Evolutionary conservation across 805 yeast genomes (phyloP), one percentile per base, ranked within the genome.

Genomic region (Hemisphaericaspora nanyangensis): DNA sequence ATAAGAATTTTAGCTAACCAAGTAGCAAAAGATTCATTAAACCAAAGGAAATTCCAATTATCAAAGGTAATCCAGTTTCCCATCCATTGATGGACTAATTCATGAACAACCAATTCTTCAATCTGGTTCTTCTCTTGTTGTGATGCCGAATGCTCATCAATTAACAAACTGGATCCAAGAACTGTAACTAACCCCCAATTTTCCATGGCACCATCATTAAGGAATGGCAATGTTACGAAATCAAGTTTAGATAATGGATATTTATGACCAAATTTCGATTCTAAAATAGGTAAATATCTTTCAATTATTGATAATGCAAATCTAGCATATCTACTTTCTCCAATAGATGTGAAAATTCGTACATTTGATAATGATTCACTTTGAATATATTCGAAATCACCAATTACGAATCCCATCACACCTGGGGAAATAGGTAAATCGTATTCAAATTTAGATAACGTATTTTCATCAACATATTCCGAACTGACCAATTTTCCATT

Each of bases 121-220:
- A 78, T 52, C 41, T 61, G 67, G 7, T 29, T 51, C 44, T 65
- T 66, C 2, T 40, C 48, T 12, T 35, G 47, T 1, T 38, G 39
- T 28, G 63, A 58, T 3, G 57, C 47, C 0, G 38, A 28, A 2
- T 26, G 4, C n/a, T 55, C 60, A 29, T 55, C 54, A 13, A 57
- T 27, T 18, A 60, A 49, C 10, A 68, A 39, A 46, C 78, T 80
- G 33, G 72, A 71, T 37, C 75, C 71, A 38, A 80, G 72, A 6
- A 82, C 68, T 2, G 83, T 76, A 36, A 85, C 70, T 61, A 82
- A 60, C 3, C 87, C 85, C 76, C 83, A 80, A 55, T 85, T 84
- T 55, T 85, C 95, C 80, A 83, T 85, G 2, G 86, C 95, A 42
- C 85, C 85, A 54, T 84, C 91, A 20, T 79, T 70, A 40, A 85